A percentile compares a stretch with the other conserved stretches of the same genome.
Evolutionary conservation across 1,284 basidiomycete genomes (phyloP).

Genomic region (Heterobasidion annosum): DNA sequence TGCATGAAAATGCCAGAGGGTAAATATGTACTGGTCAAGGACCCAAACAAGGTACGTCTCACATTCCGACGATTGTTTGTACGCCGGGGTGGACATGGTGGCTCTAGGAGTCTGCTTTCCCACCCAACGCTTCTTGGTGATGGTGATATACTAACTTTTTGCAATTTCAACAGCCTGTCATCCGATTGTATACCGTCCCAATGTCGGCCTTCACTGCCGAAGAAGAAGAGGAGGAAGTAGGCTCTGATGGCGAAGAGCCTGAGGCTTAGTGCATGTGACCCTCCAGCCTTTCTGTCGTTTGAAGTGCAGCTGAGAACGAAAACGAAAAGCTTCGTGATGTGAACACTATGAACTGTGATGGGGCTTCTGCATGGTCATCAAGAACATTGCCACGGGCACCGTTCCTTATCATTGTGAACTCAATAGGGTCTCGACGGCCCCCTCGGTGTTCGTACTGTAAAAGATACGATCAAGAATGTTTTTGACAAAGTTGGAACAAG

Average conservation of each 20-base stretch:
- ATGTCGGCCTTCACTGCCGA: conserved; percentile 72
- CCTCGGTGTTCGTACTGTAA: conserved; percentile 64
- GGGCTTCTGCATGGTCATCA: no score
- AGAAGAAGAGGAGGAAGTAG: conserved; percentile 45
- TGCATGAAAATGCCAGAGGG: conserved; percentile 95
- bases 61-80: not conserved
- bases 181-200: conserved; percentile 91
- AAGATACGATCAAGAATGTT: not conserved
- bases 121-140: not conserved
- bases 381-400: no score
- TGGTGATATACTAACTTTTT: not conserved
- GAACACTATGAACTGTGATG: no score
- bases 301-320: not conserved
- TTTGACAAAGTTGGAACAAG: not conserved
- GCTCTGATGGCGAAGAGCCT: conserved; percentile 41
- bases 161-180: conserved; percentile 60
- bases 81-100: conserved; percentile 1
- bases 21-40: conserved; percentile 92
- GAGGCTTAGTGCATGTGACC: conserved; percentile 19
- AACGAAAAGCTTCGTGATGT: no score
- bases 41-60: conserved; percentile 84
- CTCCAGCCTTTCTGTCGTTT: not conserved
- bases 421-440: conserved; percentile 73
- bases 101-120: not conserved
- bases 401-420: conserved; percentile 14